Base-by-base conservation (phyloP, 2,329 filamentous ascomycete species). In the Nigrospora oryzae region DNA sequence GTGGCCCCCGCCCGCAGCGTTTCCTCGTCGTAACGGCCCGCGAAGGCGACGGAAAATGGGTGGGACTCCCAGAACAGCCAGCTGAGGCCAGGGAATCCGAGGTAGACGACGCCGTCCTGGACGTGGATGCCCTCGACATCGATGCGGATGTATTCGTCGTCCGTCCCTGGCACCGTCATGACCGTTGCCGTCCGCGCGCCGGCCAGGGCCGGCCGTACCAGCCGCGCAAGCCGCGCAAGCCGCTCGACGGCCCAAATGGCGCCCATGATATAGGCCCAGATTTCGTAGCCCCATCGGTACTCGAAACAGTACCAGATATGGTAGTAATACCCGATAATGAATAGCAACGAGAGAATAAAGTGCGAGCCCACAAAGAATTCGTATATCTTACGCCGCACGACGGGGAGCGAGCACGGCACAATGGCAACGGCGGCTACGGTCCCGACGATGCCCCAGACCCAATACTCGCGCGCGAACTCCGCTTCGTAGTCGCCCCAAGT, bases 401-500 rank as follows among this genome's bases (percentile, higher is more conserved):
- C n/a, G n/a, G 17, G 36, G 14, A 16, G 15, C 14, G 11, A 16
- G 14, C n/a, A 2, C 4, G 36, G 36, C 3, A 19, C 14, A 6
- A 38, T 19, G n/a, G 15, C 36, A 6, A 16, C n/a, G 3, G 15
- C 36, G 3, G 36, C 36, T 3, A 38, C 36, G 6, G 36, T 38
- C 6, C n/a, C 36, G 6, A 38, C 15, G 17, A 38, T 38, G 17
- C 62, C 62, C 62, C 61, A 65, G 12, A 56, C 53, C 64, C 53
- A 65, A 46, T 63, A 66, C 11, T 47, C 45, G 7, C 52, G 46
- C 1, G 45, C 42, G 1, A 57, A 15, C 36, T 65, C 59, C 5
- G 49, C 44, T 13, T 44, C 41, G 15, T 62, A 58, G n/a, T 51
- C 43, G 11, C 55, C 54, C 14, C 51, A 51, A 0, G 46, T 19